phyloP scores from a whole-genome alignment of 202 grass and related monocot genomes.

The Sporobolus alterniflorus region DNA sequence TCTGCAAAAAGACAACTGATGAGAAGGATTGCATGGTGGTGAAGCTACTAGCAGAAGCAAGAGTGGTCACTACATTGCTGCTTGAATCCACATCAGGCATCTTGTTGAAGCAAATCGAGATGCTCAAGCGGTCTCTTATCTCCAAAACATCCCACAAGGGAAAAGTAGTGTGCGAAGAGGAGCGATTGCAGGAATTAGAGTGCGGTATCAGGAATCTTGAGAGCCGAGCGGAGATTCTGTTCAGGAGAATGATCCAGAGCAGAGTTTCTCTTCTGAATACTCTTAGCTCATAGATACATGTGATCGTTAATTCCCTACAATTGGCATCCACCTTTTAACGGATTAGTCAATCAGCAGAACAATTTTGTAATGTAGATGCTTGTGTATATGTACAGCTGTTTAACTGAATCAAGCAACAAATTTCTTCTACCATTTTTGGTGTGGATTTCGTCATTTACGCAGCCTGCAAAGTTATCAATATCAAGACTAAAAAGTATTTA shows the following conservation, averaged over 20 bases:
- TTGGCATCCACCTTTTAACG: slow-evolving; percentile 40
- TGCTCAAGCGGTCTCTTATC: slow-evolving; percentile 42
- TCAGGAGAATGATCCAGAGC: slow-evolving; percentile 64
- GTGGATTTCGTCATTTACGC: neutral
- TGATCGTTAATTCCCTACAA: slow-evolving; percentile 3
- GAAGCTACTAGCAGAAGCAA: slow-evolving; percentile 45
- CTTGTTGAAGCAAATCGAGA: slow-evolving; percentile 27
- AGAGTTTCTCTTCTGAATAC: slow-evolving; percentile 75
- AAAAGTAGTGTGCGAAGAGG: slow-evolving; percentile 10
- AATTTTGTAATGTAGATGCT: slow-evolving; percentile 12
- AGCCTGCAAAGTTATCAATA: neutral
- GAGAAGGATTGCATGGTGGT: slow-evolving; percentile 33
- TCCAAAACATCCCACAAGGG: slow-evolving; percentile 33
- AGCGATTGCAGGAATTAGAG: slow-evolving; percentile 37
- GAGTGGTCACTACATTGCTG: slow-evolving; percentile 40
- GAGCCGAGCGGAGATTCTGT: slow-evolving; percentile 52
- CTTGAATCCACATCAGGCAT: slow-evolving; percentile 38
- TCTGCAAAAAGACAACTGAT: slow-evolving; percentile 24
- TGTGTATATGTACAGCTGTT: slow-evolving; percentile 28
- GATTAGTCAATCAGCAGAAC: slow-evolving; percentile 23
- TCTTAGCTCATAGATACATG: slow-evolving; percentile 51
- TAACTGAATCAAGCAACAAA: neutral
- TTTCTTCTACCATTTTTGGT: slow-evolving; percentile 1
- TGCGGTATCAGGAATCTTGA: slow-evolving; percentile 43
- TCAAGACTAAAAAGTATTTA: neutral